Evolutionary conservation across 73 alveolate species (phyloP).

Genomic region (Durusdinium trenchii): DNA sequence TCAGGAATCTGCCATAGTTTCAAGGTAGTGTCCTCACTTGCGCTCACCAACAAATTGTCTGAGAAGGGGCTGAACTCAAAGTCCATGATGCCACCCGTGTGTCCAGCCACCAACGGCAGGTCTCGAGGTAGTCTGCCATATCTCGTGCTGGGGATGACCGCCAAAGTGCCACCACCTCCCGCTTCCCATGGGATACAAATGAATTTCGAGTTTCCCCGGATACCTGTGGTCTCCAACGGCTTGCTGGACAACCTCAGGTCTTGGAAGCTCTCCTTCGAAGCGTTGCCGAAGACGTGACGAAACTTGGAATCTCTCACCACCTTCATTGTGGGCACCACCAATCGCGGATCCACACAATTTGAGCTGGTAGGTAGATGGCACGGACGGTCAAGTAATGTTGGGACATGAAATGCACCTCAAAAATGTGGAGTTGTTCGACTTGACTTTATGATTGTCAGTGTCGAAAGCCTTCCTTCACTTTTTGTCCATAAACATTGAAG

Average conservation of each 20-base stretch:
- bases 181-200: slow-evolving; percentile 78
- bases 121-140: slow-evolving; percentile 85
- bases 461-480: too few species aligned
- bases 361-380: too few species aligned
- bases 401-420: too few species aligned
- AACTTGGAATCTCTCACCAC: slow-evolving; percentile 92
- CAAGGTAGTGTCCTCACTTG: slow-evolving; percentile 88
- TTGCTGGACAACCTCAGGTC: slow-evolving; percentile 79
- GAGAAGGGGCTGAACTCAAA: slow-evolving; percentile 90
- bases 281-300: slow-evolving; percentile 90
- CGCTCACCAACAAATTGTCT: slow-evolving; percentile 64
- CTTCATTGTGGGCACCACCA: slow-evolving; percentile 38
- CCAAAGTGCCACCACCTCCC: slow-evolving; percentile 92
- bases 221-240: slow-evolving; percentile 87
- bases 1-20: slow-evolving; percentile 91
- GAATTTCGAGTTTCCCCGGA: slow-evolving; percentile 79
- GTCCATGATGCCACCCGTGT: slow-evolving; percentile 94
- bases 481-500: too few species aligned
- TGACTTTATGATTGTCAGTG: too few species aligned
- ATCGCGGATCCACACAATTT: not conserved
- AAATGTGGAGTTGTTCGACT: too few species aligned
- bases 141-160: slow-evolving; percentile 54
- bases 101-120: slow-evolving; percentile 76
- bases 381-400: too few species aligned
- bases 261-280: slow-evolving; percentile 65